phyloP scores from a whole-genome alignment of 352 stramenopile species.

The Phytophthora rubi region DNA sequence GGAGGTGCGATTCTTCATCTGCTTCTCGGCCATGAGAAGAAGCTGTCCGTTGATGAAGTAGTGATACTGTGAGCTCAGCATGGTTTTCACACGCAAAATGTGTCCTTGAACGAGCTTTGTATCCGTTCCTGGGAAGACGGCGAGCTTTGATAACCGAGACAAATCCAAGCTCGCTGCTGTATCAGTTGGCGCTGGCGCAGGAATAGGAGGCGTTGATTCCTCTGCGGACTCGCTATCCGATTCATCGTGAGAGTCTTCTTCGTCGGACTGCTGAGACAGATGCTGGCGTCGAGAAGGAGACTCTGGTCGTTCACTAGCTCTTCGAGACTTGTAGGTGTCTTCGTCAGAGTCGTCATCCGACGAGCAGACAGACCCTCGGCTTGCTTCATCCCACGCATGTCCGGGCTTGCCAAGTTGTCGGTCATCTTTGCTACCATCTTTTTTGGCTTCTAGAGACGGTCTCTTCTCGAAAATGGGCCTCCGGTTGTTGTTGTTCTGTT shows the following conservation, averaged over 20 bases:
- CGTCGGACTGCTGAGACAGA: slow-evolving; percentile 41
- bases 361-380: slow-evolving; percentile 19
- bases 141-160: slow-evolving; percentile 78
- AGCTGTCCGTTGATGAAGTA: slow-evolving; percentile 69
- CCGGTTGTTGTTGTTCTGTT: slow-evolving; percentile 7
- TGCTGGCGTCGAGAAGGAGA: slow-evolving; percentile 25
- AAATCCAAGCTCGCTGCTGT: slow-evolving; percentile 48
- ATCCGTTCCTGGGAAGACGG: slow-evolving; percentile 64
- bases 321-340: slow-evolving; percentile 24
- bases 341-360: slow-evolving; percentile 33
- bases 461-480: slow-evolving; percentile 32
- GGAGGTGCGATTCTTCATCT: slow-evolving; percentile 76
- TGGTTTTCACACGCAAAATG: slow-evolving; percentile 58
- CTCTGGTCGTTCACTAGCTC: slow-evolving; percentile 35
- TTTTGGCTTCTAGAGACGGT: slow-evolving; percentile 16
- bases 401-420: slow-evolving; percentile 31
- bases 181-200: slow-evolving; percentile 8
- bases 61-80: slow-evolving; percentile 68
- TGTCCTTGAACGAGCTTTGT: slow-evolving; percentile 52
- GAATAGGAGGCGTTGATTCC: slow-evolving; percentile 6
- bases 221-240: slow-evolving; percentile 51
- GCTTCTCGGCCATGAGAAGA: slow-evolving; percentile 71
- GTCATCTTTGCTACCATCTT: slow-evolving; percentile 1
- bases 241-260: slow-evolving; percentile 53
- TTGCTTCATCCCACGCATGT: slow-evolving; percentile 53